Evolutionary conservation across 2,329 filamentous ascomycete species (phyloP), one percentile per base, ranked within the genome.

Genomic region (Penicillium sp.): DNA sequence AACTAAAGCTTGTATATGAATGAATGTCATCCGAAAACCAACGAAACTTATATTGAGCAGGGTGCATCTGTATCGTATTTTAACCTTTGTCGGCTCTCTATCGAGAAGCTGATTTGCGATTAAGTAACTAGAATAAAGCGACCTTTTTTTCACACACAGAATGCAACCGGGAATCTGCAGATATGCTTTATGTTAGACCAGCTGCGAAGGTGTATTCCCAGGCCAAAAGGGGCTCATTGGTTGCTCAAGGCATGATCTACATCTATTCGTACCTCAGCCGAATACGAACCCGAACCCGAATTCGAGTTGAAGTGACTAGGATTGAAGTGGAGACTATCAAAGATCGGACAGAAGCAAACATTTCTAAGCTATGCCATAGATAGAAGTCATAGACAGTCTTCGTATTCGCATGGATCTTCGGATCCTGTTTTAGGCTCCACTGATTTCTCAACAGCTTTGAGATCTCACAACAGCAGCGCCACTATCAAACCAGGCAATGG

Each of bases 181-280:
- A 46, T 45, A 26, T 14, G 5, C 13, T 25, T 45, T 45, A 30
- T 14, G 4, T 16, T 30, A 16, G 28, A 64, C 63, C 5, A 74
- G 63, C 42, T 74, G 67, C 6, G 28, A 53, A 11, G 57, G 60
- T 1, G 51, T 75, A 72, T 45, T 68, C 35, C 22, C 10, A 11
- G 48, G 14, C 33, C 8, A 16, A 26, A n/a, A 4, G 25, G 3
- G 8, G 30, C 33, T 52, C 14, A 52, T 40, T 35, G 30, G 16
- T 49, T 22, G 8, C 16, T 33, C 16, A 1, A 22, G 5, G 28
- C n/a, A 25, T 16, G 49, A 35, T 52, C 49, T 33, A 35, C 49
- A 11, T 46, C 52, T 14, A 45, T 57, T 19, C 37, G 51, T 42
- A n/a, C 45, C 46, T 16, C 30, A 52, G 51, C 37, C 46, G 40